Evolutionary conservation across 495 filamentous ascomycete genomes (phyloP).

Genomic region (Penicillium bialowiezense): DNA sequence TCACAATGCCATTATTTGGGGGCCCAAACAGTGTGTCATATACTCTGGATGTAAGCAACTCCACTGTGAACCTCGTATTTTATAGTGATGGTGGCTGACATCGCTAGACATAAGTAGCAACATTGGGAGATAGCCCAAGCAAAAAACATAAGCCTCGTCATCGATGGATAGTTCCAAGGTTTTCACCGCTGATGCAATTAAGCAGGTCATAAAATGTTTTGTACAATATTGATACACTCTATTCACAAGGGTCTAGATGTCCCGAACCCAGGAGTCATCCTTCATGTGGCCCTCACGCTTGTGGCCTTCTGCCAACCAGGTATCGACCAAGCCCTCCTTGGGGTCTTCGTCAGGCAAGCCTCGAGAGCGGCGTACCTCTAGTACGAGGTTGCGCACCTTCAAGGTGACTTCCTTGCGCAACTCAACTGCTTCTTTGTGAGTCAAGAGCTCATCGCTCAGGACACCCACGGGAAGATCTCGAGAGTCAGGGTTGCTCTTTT

Average conservation of each 20-base stretch:
- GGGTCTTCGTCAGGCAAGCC: constrained; percentile 80
- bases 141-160: too few species aligned
- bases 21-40: too few species aligned
- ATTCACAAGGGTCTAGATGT: constrained; percentile 41
- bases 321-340: constrained; percentile 61
- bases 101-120: too few species aligned
- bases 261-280: constrained; percentile 63
- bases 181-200: too few species aligned
- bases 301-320: constrained; percentile 55
- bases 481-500: constrained; percentile 28
- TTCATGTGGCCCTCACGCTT: constrained; percentile 58
- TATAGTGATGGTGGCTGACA: too few species aligned
- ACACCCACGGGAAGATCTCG: constrained; percentile 52
- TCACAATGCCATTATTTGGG: background rate
- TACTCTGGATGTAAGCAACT: too few species aligned
- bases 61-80: too few species aligned
- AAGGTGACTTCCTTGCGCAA: constrained; percentile 80
- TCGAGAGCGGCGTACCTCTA: constrained; percentile 66
- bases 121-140: too few species aligned
- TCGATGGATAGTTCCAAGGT: too few species aligned
- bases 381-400: constrained; percentile 72
- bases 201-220: constrained; percentile 9
- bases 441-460: constrained; percentile 66
- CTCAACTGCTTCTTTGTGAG: constrained; percentile 68
- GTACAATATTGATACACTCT: constrained; percentile 20